Base-by-base conservation (phyloP, 768 basidiomycete species). In the Strobilomyces dryophilus region DNA sequence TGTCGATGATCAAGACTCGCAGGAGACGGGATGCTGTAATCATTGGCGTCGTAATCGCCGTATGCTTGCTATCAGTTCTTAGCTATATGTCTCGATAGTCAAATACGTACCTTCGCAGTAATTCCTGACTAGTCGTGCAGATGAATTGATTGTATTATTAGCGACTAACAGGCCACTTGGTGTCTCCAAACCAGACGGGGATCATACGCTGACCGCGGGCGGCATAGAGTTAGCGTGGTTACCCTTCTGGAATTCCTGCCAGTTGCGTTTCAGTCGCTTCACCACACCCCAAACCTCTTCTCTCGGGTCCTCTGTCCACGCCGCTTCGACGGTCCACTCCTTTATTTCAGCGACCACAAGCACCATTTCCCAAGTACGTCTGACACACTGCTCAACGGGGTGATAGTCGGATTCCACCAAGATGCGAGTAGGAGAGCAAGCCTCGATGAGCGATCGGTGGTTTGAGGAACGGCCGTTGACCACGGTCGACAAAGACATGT, bases 1-100 rank as follows among this genome's bases (percentile, higher is more conserved):
- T 98, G 34, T 79, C 79, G 2, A 94, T 98, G 91, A 98, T 99
- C 68, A 90, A 90, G 67, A 85, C 91, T 14, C 81, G 95, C 42
- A 80, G 95, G 61, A 78, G 95, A 54, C 76, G 94, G 64, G 97
- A 99, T 69, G 82, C 91, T 3, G 78, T 98, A 57, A 92, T 98
- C 59, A 69, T 98, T 68, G 95, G 93, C 9, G 73, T 84, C 52
- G 75, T 97, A n/a, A 87, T 95, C 61, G 94, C 89, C n/a, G 66
- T 89, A 24, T 92, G 92, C 68, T 75, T 84, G 39, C 74, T 99
- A 37, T 63, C 79, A 17, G 63, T 88, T 4, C 60, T 86, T 49
- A 78, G 72, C 37, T 85, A 84, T 53, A 68, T 77, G 60, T 58
- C 59, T 34, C 69, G 59, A 27, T 71, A 66, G 63, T 49, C 49